Base-by-base conservation (phyloP, 164 flowering plant genomes). In the Berberis vulgaris region DNA sequence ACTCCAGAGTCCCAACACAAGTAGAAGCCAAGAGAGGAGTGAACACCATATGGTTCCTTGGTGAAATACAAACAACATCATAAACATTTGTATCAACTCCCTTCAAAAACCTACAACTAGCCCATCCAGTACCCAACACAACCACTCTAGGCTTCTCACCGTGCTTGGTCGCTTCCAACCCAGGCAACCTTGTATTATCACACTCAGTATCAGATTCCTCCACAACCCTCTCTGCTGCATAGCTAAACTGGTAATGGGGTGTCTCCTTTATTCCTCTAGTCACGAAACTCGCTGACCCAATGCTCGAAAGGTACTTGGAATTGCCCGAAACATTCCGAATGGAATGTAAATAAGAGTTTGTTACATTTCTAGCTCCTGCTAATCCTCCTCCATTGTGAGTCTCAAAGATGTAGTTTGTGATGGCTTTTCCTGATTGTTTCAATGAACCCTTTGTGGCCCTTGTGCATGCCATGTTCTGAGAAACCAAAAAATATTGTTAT, bases 21-120 rank as follows among this genome's bases (percentile, higher is more conserved):
- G 97, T 91, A 8, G 97, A 91, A 64, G 97, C 94, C 57, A 91
- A 86, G 72, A 91, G 77, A 62, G 96, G 97, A 11, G 97, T 91
- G 77, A 91, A 88, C 8, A 88, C 97, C 97, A 91, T 91, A 76
- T 91, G 97, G 56, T 91, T 91, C 70, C 97, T 73, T 0, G 94
- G 97, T 4, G 97, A 86, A 54, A 91, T 76, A 72, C 96, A 91
- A 46, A 91, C 95, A 65, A 84, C 82, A 70, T 91, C 92, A 64
- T 89, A 91, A 42, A 74, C 64, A 8, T 71, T 81, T 5, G 90
- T 87, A 72, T 91, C 84, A 7, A 91, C 44, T 52, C 91, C 97
- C 69, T 88, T 88, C 12, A 87, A 79, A 70, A 91, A 85, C 61
- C 97, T 72, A 63, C 96, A 87, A n/a, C 88, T 93, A 54, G 82